A percentile compares a stretch with the other conserved stretches of the same genome.
These are phyloP conservation scores for Leccinum boreale DNA, from an alignment of 768 basidiomycete species.

Conservation along the genomic window DNA sequence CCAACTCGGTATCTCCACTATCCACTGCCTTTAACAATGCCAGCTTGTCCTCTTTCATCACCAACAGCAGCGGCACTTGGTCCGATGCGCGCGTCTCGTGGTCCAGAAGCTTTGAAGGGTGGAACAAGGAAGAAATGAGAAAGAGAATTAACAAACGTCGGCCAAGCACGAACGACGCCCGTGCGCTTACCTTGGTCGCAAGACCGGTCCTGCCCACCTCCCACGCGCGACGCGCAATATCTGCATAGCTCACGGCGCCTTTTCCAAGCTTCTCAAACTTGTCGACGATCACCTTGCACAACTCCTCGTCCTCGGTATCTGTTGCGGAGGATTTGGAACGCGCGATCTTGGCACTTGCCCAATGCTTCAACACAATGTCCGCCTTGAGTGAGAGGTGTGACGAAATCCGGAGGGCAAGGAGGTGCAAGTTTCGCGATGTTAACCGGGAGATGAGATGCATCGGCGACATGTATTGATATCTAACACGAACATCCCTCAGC, in stretches of 20 bases:
- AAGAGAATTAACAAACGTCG: not conserved
- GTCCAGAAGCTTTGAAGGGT: conserved; percentile 68
- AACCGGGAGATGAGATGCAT: conserved; percentile 78
- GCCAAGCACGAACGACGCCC: not conserved
- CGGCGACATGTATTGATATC: conserved; percentile 80
- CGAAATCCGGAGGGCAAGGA: conserved; percentile 89
- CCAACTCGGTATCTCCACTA: conserved; percentile 93
- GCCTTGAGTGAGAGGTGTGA: conserved; percentile 79
- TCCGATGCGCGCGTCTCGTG: conserved; percentile 85
- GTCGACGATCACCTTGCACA: conserved; percentile 81
- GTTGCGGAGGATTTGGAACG: conserved; percentile 63
- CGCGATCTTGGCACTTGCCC: conserved; percentile 91
- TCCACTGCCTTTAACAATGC: conserved; percentile 89
- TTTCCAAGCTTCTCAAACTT: conserved; percentile 85
- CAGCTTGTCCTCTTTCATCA: conserved; percentile 91
- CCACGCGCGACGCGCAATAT: conserved; percentile 93
- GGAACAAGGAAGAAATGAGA: not conserved
- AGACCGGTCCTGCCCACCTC: conserved; percentile 75
- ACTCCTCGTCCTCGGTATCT: conserved; percentile 66
- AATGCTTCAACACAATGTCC: conserved; percentile 87
- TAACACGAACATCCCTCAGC: conserved; percentile 29
- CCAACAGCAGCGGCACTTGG: conserved; percentile 88
- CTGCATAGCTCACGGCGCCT: conserved; percentile 84
- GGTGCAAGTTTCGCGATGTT: conserved; percentile 83
- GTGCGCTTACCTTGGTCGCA: conserved; percentile 68